Percentiles rank a stretch among this genome's conserved stretches.
These are phyloP conservation scores for Calonectria henricotiae DNA, from an alignment of 2,329 filamentous ascomycete genomes.

Conservation along the genomic window DNA sequence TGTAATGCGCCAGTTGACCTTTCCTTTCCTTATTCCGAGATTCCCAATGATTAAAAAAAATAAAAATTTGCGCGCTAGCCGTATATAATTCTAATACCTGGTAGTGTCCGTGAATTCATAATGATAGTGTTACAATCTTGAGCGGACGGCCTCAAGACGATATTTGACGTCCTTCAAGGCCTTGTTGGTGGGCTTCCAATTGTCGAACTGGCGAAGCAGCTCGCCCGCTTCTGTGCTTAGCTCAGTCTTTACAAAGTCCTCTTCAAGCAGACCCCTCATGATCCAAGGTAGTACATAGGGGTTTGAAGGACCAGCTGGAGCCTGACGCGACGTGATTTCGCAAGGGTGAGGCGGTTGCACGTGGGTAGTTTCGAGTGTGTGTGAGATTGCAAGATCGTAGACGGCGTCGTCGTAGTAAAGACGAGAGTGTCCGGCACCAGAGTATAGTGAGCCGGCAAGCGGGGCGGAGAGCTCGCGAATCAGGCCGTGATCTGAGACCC, in stretches of 20 bases:
- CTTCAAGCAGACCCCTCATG: constrained; percentile 93
- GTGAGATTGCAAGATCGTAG: constrained; percentile 84
- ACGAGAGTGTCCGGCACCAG: constrained; percentile 92
- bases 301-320: constrained; percentile 73
- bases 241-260: constrained; percentile 89
- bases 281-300: constrained; percentile 96
- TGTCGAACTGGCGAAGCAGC: constrained; percentile 89
- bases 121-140: constrained; percentile 73
- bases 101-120: constrained; percentile 5
- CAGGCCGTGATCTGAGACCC: constrained; percentile 92
- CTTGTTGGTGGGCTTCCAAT: constrained; percentile 93
- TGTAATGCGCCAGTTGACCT: constrained; percentile 17
- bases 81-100: constrained; percentile 26
- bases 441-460: constrained; percentile 91
- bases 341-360: constrained; percentile 59
- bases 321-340: constrained; percentile 49
- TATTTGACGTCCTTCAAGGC: constrained; percentile 97
- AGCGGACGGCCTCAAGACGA: constrained; percentile 90
- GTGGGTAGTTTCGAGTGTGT: constrained; percentile 80
- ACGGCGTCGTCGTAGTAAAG: constrained; percentile 92
- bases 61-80: constrained; percentile 4
- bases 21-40: constrained; percentile 25
- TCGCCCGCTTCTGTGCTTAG: constrained; percentile 83
- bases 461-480: constrained; percentile 91
- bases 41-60: constrained; percentile 1